Evolutionary conservation across 75 land plant species (phyloP).

Genomic region (Cunninghamia lanceolata): DNA sequence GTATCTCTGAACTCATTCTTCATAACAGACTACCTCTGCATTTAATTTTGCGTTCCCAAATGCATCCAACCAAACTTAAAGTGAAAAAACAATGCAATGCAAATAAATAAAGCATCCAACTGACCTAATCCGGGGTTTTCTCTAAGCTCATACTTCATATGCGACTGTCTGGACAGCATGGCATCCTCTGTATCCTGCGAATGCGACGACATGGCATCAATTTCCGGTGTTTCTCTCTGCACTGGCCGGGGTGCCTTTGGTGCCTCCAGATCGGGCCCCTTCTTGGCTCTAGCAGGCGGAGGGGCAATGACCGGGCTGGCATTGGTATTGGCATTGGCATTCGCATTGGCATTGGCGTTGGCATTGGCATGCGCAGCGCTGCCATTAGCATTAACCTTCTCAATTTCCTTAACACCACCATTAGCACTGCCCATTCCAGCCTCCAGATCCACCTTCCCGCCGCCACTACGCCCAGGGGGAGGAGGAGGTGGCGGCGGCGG

Average conservation of each 20-base stretch:
- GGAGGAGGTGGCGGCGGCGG: conserved; percentile 12
- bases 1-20: background rate
- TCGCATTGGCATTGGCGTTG: background rate
- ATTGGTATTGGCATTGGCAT: background rate
- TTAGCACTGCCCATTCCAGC: conserved; percentile 17
- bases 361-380: conserved; percentile 3
- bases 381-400: conserved; percentile 6
- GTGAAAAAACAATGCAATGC: background rate
- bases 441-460: conserved; percentile 32
- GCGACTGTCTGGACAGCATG: conserved; percentile 42
- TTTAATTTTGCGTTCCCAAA: background rate
- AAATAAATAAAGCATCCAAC: conserved; percentile 5
- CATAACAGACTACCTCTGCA: background rate
- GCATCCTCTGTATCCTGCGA: conserved; percentile 58
- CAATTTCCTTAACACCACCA: conserved; percentile 12
- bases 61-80: background rate
- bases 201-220: conserved; percentile 48
- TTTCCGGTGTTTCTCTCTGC: background rate
- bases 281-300: background rate
- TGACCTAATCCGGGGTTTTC: conserved; percentile 93
- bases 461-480: conserved; percentile 1
- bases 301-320: background rate
- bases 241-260: conserved; percentile 5
- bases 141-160: conserved; percentile 90
- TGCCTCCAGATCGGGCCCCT: conserved; percentile 15